These are phyloP conservation scores for Amborella trichopoda DNA, from an alignment of 164 flowering plant species.

Conservation along the genomic window DNA sequence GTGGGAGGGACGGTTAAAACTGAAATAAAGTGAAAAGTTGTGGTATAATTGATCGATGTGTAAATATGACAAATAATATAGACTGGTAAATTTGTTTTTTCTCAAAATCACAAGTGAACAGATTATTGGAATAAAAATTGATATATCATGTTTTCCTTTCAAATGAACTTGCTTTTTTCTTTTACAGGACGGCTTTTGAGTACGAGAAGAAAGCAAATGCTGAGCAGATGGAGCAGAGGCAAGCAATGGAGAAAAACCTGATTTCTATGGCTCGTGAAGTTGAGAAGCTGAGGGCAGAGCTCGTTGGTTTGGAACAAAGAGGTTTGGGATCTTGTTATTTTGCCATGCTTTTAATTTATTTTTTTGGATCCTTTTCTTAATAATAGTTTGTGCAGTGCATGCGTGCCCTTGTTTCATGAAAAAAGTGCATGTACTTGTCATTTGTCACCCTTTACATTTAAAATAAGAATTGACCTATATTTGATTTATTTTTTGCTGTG, in stretches of 20 bases:
- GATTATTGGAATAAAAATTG: neutral
- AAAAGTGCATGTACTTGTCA: too few relatives aligned
- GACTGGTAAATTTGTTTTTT: neutral
- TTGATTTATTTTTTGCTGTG: too few relatives aligned
- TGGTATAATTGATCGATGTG: neutral
- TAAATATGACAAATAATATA: neutral
- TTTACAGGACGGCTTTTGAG: constrained; percentile 43
- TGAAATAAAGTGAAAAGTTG: too few relatives aligned
- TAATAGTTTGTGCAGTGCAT: too few relatives aligned
- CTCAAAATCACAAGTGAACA: neutral
- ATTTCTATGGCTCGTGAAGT: constrained; percentile 60
- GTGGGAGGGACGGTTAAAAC: neutral
- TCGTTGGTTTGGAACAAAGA: constrained; percentile 27
- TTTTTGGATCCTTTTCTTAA: too few relatives aligned
- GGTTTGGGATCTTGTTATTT: constrained; percentile 23
- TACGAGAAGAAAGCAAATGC: constrained; percentile 58
- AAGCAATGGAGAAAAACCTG: constrained; percentile 57
- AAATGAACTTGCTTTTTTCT: constrained; percentile 3
- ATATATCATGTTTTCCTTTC: neutral
- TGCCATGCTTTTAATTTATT: neutral
- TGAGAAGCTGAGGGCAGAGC: constrained; percentile 51
- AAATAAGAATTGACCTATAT: too few relatives aligned
- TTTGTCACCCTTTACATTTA: too few relatives aligned
- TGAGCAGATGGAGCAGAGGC: constrained; percentile 42
- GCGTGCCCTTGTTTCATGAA: too few relatives aligned